Evolutionary conservation across 2,329 filamentous ascomycete species (phyloP).

Genomic region (Rhynchosporium graminicola): DNA sequence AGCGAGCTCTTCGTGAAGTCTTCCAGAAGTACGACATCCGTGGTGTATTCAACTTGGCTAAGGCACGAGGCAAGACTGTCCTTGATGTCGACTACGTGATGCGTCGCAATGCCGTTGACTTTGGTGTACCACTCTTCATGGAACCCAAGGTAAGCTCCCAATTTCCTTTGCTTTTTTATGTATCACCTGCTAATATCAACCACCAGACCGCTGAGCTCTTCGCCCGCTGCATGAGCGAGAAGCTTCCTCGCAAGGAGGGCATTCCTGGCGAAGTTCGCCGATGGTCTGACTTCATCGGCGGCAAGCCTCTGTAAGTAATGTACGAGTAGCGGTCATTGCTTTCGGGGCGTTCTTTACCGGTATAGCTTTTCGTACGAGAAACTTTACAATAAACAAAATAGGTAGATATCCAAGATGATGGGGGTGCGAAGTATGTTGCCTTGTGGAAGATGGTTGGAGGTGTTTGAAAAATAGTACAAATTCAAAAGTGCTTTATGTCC

Average conservation of each 20-base stretch:
- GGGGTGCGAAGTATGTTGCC: background rate
- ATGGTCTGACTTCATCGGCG: conserved; percentile 95
- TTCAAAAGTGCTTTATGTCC: conserved; percentile 16
- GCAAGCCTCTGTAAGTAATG: conserved; percentile 67
- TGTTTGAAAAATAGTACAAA: conserved; percentile 6
- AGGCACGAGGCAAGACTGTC: conserved; percentile 77
- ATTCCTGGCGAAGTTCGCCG: conserved; percentile 88
- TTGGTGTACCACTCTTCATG: conserved; percentile 97
- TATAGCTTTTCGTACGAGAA: background rate
- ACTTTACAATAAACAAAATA: background rate
- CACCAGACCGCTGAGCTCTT: conserved; percentile 89
- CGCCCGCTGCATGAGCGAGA: conserved; percentile 95
- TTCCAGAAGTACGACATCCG: conserved; percentile 97
- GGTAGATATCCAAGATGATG: conserved; percentile 6
- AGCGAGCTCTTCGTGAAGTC: conserved; percentile 89
- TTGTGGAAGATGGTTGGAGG: background rate
- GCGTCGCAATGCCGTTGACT: conserved; percentile 97
- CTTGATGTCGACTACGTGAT: conserved; percentile 97
- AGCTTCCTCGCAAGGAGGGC: conserved; percentile 84
- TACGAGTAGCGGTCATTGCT: conserved; percentile 4
- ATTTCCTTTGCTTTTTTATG: background rate
- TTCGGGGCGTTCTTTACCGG: conserved; percentile 1
- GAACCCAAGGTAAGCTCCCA: conserved; percentile 78
- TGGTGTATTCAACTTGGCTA: conserved; percentile 92
- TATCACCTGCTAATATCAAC: conserved; percentile 28